Base-by-base conservation (phyloP, 306 rosid genomes). In the Citrullus colocynthis region DNA sequence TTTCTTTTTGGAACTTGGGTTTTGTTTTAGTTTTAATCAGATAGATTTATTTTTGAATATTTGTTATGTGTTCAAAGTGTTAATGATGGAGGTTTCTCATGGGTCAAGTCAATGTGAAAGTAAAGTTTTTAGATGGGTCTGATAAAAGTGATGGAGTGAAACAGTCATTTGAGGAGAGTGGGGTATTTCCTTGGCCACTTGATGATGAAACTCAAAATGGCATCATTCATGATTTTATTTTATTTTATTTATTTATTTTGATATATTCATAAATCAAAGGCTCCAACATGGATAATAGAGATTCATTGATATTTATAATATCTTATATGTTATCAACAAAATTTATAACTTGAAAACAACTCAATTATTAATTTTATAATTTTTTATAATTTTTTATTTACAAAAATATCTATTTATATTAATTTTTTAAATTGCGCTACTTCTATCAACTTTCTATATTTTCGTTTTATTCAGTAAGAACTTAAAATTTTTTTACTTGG, bases 1-100 rank as follows among this genome's bases (percentile, higher is more conserved):
- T 63, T 62, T 63, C 44, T 62, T 62, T 32, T 62, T 62, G 69
- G 69, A 34, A 62, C 44, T 62, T 62, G 69, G 69, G 69, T 62
- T 34, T 30, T 48, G 54, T 48, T 39, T 32, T 63, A 32, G 32
- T 15, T 32, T 63, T 63, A 63, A 60, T 60, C 66, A 60, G 28
- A 6, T 12, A 5, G 64, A 20, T 59, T 58, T 58, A 20, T 21
- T 61, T 5, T 30, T 10, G 14, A 30, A 30, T 3, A 13, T 32
- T 34, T 64, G 72, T 64, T 30, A 30, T 36, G 11, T 32, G 70
- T 30, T 32, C 70, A 63, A 16, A 32, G 1, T 34, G 20, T 64
- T 18, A 65, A 36, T 69, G 55, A 42, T 69, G 75, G 75, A n/a
- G 55, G 2, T 41, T 41, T 66, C 1, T 41, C 0, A 66, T 4